Evolutionary conservation across 192 early-diverging fungal species (phyloP).

Genomic region (Backusella tuberculispora): DNA sequence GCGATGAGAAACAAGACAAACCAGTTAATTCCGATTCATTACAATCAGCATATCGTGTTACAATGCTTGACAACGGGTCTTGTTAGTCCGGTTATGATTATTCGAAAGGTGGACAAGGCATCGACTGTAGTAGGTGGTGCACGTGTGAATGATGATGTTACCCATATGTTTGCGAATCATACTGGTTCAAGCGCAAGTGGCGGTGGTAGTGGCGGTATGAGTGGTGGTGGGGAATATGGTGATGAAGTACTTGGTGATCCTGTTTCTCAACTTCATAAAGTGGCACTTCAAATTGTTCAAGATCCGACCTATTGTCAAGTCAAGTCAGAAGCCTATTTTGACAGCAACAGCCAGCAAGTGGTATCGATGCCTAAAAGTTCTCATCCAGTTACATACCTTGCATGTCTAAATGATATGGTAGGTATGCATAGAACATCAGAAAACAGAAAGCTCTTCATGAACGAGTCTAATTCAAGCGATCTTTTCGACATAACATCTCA

Average conservation of each 20-base stretch:
- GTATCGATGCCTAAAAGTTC: slow-evolving; percentile 39
- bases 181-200: slow-evolving; percentile 9
- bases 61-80: slow-evolving; percentile 89
- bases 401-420: slow-evolving; percentile 79
- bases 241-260: slow-evolving; percentile 76
- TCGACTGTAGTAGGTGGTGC: slow-evolving; percentile 76
- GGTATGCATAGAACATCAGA: slow-evolving; percentile 68
- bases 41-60: slow-evolving; percentile 87
- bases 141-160: slow-evolving; percentile 25
- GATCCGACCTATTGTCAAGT: slow-evolving; percentile 39
- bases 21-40: slow-evolving; percentile 74
- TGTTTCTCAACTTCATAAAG: slow-evolving; percentile 89
- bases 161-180: no score
- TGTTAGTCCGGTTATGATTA: slow-evolving; percentile 77
- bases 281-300: slow-evolving; percentile 81
- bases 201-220: slow-evolving; percentile 22
- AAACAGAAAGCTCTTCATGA: slow-evolving; percentile 46
- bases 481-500: slow-evolving; percentile 9
- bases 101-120: slow-evolving; percentile 86
- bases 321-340: no score
- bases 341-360: slow-evolving; percentile 21
- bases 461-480: neutral
- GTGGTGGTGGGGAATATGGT: slow-evolving; percentile 45
- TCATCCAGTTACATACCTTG: slow-evolving; percentile 62
- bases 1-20: slow-evolving; percentile 66